These are phyloP conservation scores for Russula compacta DNA, from an alignment of 768 basidiomycete genomes.

Conservation along the genomic window DNA sequence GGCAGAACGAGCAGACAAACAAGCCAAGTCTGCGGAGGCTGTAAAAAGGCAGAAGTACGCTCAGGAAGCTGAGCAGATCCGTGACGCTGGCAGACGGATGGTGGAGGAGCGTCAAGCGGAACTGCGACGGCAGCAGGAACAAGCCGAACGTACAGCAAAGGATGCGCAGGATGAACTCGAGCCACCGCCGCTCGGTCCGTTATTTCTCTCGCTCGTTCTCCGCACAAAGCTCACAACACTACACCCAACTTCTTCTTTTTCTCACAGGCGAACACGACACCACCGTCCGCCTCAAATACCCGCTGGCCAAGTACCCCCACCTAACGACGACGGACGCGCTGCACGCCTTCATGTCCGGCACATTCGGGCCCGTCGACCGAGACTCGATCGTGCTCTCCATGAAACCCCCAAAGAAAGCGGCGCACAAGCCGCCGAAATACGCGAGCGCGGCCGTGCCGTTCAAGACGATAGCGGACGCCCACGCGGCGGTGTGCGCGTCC, in stretches of 20 bases:
- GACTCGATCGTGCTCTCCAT: conserved; percentile 60
- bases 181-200: conserved; percentile 47
- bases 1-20: conserved; percentile 69
- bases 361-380: conserved; percentile 56
- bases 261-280: conserved; percentile 54
- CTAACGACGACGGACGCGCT: conserved; percentile 46
- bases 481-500: conserved; percentile 61
- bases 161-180: conserved; percentile 32
- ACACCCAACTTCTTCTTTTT: not conserved
- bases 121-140: conserved; percentile 36
- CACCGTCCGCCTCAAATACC: conserved; percentile 65
- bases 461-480: conserved; percentile 65
- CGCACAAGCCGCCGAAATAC: conserved; percentile 50
- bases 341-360: conserved; percentile 37
- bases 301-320: conserved; percentile 45
- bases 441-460: conserved; percentile 71
- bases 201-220: not conserved
- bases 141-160: conserved; percentile 28
- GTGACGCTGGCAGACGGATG: conserved; percentile 61
- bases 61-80: conserved; percentile 61
- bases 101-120: conserved; percentile 59
- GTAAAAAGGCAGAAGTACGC: conserved; percentile 45
- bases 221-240: too few species aligned
- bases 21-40: conserved; percentile 51
- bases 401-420: conserved; percentile 48